Conservation (phyloP, 768 basidiomycete genomes). For the Phanerochaete carnosa region DNA sequence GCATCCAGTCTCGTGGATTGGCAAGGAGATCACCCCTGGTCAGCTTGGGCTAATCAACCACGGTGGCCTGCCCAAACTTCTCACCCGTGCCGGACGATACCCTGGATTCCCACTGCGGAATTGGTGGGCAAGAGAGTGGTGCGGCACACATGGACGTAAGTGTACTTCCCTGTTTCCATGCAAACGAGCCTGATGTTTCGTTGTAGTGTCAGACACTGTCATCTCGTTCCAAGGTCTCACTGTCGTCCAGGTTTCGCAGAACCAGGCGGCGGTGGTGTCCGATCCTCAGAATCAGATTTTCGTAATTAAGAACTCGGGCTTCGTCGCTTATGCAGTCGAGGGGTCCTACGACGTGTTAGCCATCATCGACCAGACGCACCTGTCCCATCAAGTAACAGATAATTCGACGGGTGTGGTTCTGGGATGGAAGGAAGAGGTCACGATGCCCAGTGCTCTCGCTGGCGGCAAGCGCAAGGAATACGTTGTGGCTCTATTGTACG, state of each 20-base stretch:
- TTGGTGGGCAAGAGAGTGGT: constrained; percentile 82
- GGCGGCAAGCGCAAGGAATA: constrained; percentile 51
- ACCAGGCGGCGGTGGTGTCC: constrained; percentile 74
- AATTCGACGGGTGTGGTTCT: constrained; percentile 56
- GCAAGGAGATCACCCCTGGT: constrained; percentile 70
- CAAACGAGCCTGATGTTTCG: background rate
- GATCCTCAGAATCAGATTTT: constrained; percentile 79
- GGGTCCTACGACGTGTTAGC: constrained; percentile 75
- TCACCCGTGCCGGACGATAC: constrained; percentile 75
- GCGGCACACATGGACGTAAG: constrained; percentile 66
- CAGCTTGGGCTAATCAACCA: constrained; percentile 74
- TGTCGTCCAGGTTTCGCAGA: constrained; percentile 85
- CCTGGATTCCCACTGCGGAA: constrained; percentile 73
- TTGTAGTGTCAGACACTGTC: constrained; percentile 73
- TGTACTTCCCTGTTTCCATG: constrained; percentile 10
- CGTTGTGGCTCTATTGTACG: constrained; percentile 76
- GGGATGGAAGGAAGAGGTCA: constrained; percentile 77
- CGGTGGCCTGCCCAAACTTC: constrained; percentile 75
- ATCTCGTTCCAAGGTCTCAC: constrained; percentile 79
- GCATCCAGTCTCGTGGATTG: constrained; percentile 50
- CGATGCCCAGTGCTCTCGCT: constrained; percentile 61
- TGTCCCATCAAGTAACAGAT: constrained; percentile 58
- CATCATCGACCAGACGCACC: constrained; percentile 82
- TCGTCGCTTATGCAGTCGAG: constrained; percentile 73
- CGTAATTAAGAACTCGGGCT: constrained; percentile 75